Evolutionary conservation across 768 basidiomycete species (phyloP).

Genomic region (Suillus paluster): DNA sequence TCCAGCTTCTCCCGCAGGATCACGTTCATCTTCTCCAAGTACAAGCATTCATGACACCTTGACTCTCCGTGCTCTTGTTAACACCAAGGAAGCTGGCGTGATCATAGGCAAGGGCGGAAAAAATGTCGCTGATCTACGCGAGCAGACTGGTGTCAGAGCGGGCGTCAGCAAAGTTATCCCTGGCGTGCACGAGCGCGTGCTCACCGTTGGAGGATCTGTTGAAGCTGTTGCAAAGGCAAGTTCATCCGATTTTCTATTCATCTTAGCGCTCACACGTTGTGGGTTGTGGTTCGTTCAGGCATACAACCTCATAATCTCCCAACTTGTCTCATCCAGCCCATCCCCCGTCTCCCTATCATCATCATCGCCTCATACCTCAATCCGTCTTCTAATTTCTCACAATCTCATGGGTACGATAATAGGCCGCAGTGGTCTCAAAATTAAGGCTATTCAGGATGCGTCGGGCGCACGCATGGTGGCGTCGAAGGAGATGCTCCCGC

Average conservation of each 20-base stretch:
- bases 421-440: conserved; percentile 94
- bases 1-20: conserved; percentile 62
- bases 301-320: conserved; percentile 91
- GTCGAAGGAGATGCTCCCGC: conserved; percentile 98
- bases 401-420: conserved; percentile 99
- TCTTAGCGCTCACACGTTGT: conserved; percentile 12
- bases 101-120: conserved; percentile 97
- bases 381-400: conserved; percentile 97
- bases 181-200: conserved; percentile 97
- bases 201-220: conserved; percentile 90
- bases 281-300: conserved; percentile 59
- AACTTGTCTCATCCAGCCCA: conserved; percentile 84
- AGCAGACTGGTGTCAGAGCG: conserved; percentile 95
- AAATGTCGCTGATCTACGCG: conserved; percentile 96
- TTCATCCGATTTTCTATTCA: conserved; percentile 12
- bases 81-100: conserved; percentile 95
- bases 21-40: conserved; percentile 73
- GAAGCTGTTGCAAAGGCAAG: conserved; percentile 90
- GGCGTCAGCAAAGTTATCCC: conserved; percentile 99
- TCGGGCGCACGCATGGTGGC: conserved; percentile 99
- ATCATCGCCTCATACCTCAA: conserved; percentile 72
- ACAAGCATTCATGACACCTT: conserved; percentile 73
- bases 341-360: conserved; percentile 73
- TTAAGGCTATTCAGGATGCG: conserved; percentile 96
- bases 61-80: conserved; percentile 93